A percentile compares a stretch with the other conserved stretches of the same genome.
phyloP scores from a whole-genome alignment of 2,329 filamentous ascomycete species.

The Claviceps monticola region DNA sequence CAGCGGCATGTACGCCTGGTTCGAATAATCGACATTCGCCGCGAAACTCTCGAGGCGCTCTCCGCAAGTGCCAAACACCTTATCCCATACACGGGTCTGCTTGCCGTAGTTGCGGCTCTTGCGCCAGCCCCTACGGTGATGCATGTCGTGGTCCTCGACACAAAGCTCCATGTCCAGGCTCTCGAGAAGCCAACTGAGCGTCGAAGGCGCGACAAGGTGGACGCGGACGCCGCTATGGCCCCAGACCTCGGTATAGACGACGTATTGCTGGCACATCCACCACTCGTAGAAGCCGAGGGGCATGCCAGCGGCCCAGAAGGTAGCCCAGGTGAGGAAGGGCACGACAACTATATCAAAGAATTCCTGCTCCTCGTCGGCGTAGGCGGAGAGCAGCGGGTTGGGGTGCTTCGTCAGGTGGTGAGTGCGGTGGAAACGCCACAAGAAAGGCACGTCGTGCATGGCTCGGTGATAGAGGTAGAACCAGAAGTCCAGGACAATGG shows the following conservation, averaged over 20 bases:
- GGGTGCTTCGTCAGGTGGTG: conserved; percentile 32
- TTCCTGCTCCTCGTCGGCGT: conserved; percentile 28
- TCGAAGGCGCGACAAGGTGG: conserved; percentile 18
- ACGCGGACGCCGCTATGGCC: conserved; percentile 27
- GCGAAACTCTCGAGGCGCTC: conserved; percentile 20
- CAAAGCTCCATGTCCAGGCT: conserved; percentile 21
- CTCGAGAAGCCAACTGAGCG: conserved; percentile 19
- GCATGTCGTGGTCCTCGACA: conserved; percentile 28
- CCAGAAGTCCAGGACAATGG: conserved; percentile 26
- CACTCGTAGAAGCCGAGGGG: conserved; percentile 32
- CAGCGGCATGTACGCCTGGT: conserved; percentile 16
- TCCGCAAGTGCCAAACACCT: conserved; percentile 21
- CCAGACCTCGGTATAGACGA: conserved; percentile 24
- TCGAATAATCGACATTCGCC: conserved; percentile 19
- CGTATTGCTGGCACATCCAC: conserved; percentile 30
- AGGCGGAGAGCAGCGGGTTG: conserved; percentile 13
- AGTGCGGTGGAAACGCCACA: conserved; percentile 30
- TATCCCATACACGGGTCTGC: conserved; percentile 19
- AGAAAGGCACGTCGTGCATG: conserved; percentile 25
- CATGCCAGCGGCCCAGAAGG: conserved; percentile 18
- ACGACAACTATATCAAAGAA: conserved; percentile 27
- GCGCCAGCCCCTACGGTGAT: conserved; percentile 24
- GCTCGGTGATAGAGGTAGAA: conserved; percentile 24
- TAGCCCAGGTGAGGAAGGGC: conserved; percentile 23
- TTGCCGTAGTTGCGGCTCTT: conserved; percentile 17